These are phyloP conservation scores for Solanum piurae DNA, from an alignment of 257 asterid genomes.

Conservation along the genomic window DNA sequence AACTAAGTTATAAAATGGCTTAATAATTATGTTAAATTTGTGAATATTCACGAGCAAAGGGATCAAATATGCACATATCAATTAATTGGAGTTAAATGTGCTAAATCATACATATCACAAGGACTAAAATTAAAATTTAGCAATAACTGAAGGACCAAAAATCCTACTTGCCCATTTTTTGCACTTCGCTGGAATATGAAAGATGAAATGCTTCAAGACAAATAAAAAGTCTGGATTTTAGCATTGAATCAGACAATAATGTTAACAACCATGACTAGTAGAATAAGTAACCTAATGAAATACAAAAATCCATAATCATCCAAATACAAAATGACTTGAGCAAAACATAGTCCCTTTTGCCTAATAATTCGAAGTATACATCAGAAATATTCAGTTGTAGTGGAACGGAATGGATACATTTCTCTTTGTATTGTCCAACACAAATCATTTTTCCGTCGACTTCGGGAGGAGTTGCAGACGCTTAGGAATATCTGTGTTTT, in stretches of 20 bases:
- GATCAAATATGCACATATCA: background rate
- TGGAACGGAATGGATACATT: background rate
- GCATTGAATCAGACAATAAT: background rate
- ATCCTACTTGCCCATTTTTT: background rate
- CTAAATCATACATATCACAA: background rate
- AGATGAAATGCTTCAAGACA: background rate
- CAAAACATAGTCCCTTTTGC: background rate
- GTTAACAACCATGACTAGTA: background rate
- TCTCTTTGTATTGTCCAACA: background rate
- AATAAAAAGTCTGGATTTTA: background rate
- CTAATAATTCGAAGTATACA: background rate
- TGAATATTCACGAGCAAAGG: background rate
- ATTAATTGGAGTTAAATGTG: background rate
- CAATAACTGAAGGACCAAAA: background rate
- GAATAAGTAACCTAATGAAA: background rate
- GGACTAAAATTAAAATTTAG: background rate
- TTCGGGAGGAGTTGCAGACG: background rate
- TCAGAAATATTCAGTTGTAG: background rate
- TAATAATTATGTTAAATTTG: background rate
- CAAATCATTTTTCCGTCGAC: background rate
- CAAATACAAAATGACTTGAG: background rate
- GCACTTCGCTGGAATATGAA: background rate
- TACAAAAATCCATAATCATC: background rate
- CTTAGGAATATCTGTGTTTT: constrained; percentile 61
- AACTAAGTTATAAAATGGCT: background rate